A percentile compares a stretch with the other conserved stretches of the same genome.
Conservation (phyloP, 2,329 filamentous ascomycete species). For the Dactylella cylindrospora region DNA sequence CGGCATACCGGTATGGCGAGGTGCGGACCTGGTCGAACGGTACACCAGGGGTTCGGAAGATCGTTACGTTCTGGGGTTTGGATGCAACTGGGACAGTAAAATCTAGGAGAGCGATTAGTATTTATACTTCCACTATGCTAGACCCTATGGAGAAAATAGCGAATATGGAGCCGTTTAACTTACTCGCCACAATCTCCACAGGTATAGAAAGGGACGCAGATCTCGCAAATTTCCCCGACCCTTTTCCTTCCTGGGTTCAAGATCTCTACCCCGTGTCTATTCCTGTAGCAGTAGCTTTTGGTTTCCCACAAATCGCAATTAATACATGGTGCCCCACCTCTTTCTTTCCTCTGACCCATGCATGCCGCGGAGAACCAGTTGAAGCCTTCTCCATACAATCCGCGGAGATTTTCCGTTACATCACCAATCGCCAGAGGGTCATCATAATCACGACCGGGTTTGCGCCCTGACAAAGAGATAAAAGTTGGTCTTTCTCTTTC, state of each 20-base stretch:
- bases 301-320: constrained; percentile 42
- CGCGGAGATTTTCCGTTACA: background rate
- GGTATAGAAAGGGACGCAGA: constrained; percentile 24
- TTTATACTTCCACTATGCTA: background rate
- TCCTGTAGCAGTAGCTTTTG: constrained; percentile 16
- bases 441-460: constrained; percentile 20
- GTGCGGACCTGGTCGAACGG: background rate
- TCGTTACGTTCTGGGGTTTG: background rate
- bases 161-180: background rate
- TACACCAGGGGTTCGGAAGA: constrained; percentile 20
- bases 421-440: constrained; percentile 7
- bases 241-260: constrained; percentile 10
- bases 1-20: constrained; percentile 13
- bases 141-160: background rate
- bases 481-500: constrained; percentile 2
- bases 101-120: constrained; percentile 1
- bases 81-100: constrained; percentile 28
- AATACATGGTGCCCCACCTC: constrained; percentile 16
- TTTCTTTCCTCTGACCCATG: background rate
- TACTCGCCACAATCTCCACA: constrained; percentile 41
- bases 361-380: constrained; percentile 11
- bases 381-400: constrained; percentile 14
- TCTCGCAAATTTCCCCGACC: constrained; percentile 26
- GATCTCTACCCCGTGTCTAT: background rate
- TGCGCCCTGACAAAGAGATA: background rate